Conservation (phyloP, 345 rosid species). For the Bruguiera sexangula region DNA sequence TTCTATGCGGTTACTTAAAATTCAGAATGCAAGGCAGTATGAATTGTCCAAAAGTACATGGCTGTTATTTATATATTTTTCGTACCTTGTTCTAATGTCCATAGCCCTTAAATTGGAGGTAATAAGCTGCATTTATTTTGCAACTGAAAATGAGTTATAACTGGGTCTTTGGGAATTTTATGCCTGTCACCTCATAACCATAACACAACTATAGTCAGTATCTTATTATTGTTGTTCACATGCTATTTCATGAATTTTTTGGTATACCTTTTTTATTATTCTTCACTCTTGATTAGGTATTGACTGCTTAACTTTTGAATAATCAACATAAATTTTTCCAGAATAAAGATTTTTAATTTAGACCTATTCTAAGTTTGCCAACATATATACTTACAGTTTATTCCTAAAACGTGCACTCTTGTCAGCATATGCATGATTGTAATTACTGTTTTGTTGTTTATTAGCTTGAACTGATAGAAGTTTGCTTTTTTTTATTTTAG, state of each 20-base stretch:
- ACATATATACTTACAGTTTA: too few species aligned
- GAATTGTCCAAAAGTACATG: background rate
- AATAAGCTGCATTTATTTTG: background rate
- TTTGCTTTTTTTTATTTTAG: conserved; percentile 39
- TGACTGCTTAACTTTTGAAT: too few species aligned
- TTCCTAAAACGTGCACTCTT: too few species aligned
- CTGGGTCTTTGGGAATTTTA: too few species aligned
- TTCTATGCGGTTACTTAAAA: background rate
- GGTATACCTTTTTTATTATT: background rate
- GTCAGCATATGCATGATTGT: too few species aligned
- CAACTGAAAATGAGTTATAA: background rate
- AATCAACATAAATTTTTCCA: too few species aligned
- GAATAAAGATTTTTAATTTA: too few species aligned
- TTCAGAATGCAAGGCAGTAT: background rate
- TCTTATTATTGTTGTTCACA: background rate
- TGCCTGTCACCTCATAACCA: too few species aligned
- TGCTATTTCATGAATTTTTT: background rate
- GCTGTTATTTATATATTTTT: background rate
- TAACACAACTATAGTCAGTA: too few species aligned
- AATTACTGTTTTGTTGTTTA: background rate
- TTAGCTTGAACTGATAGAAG: conserved; percentile 9
- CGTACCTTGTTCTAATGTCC: background rate
- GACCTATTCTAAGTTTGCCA: too few species aligned
- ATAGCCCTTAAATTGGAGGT: background rate
- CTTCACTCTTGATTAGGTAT: background rate